phyloP scores from a whole-genome alignment of 2,329 filamentous ascomycete genomes.

The Rugonectria rugulosa region DNA sequence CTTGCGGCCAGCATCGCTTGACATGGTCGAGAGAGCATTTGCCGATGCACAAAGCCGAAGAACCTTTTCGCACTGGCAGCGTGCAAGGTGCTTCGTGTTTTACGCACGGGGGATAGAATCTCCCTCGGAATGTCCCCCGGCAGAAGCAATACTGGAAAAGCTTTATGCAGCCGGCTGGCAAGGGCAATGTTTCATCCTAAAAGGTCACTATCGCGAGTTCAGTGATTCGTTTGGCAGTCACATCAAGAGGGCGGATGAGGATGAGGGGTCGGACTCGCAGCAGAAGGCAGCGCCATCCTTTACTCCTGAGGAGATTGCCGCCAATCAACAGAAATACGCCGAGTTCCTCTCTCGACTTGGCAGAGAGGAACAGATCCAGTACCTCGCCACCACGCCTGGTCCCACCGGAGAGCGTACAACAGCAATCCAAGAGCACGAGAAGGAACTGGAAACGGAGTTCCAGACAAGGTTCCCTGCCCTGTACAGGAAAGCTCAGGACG shows the following conservation, averaged over 20 bases:
- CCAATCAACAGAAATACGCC: conserved; percentile 50
- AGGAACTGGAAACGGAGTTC: conserved; percentile 58
- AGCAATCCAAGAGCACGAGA: conserved; percentile 54
- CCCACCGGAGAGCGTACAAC: conserved; percentile 50
- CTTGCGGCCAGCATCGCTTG: conserved; percentile 55
- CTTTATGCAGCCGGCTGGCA: conserved; percentile 57
- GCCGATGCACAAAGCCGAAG: conserved; percentile 56
- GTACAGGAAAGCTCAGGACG: conserved; percentile 53
- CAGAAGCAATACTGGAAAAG: conserved; percentile 54
- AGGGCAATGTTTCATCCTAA: conserved; percentile 61
- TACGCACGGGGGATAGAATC: conserved; percentile 60
- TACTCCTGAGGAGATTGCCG: conserved; percentile 32
- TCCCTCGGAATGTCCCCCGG: conserved; percentile 59
- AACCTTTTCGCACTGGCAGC: conserved; percentile 56
- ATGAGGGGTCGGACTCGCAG: conserved; percentile 49
- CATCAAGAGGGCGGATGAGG: conserved; percentile 52
- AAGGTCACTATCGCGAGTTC: conserved; percentile 64
- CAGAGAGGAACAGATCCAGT: conserved; percentile 50
- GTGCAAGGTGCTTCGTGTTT: conserved; percentile 58
- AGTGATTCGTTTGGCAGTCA: conserved; percentile 60
- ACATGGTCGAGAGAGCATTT: conserved; percentile 60
- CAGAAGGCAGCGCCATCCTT: conserved; percentile 17
- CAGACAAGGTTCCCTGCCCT: conserved; percentile 54
- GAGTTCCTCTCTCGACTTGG: conserved; percentile 55
- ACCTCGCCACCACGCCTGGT: conserved; percentile 47